A percentile compares a stretch with the other conserved stretches of the same genome.
phyloP scores from a whole-genome alignment of 169 alveolate genomes.

The Amoebophrya sp. region DNA sequence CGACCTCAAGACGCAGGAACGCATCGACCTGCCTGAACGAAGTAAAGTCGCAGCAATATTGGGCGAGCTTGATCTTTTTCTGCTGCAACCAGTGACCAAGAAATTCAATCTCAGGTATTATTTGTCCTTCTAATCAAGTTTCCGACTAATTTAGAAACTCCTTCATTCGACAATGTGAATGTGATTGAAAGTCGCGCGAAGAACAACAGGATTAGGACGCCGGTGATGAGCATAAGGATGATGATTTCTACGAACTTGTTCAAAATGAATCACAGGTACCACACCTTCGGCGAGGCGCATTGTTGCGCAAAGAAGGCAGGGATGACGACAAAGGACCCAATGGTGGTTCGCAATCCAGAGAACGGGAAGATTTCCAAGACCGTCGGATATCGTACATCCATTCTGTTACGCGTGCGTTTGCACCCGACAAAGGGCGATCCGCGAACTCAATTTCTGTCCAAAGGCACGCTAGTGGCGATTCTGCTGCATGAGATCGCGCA shows the following conservation, averaged over 20 bases:
- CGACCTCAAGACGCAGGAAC: background rate
- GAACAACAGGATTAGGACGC: background rate
- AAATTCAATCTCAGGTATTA: background rate
- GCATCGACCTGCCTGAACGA: background rate
- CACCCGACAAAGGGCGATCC: conserved; percentile 24
- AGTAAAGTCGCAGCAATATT: background rate
- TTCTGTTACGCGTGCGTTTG: background rate
- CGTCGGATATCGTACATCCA: background rate
- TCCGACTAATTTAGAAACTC: no score
- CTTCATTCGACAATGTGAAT: background rate
- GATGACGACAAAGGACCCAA: background rate
- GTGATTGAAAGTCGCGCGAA: background rate
- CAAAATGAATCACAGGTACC: background rate
- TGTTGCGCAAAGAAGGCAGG: conserved; percentile 10
- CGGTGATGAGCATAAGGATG: no score
- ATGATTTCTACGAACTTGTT: background rate
- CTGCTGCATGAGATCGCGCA: conserved; percentile 15
- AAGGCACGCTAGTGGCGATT: background rate
- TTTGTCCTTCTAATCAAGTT: no score
- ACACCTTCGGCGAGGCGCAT: conserved; percentile 16
- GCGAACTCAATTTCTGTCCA: background rate
- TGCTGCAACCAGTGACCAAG: background rate
- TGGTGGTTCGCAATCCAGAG: background rate
- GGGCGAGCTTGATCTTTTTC: background rate
- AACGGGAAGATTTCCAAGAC: background rate